phyloP scores from a whole-genome alignment of 768 basidiomycete genomes.

The Tricholoma bakamatsutake region DNA sequence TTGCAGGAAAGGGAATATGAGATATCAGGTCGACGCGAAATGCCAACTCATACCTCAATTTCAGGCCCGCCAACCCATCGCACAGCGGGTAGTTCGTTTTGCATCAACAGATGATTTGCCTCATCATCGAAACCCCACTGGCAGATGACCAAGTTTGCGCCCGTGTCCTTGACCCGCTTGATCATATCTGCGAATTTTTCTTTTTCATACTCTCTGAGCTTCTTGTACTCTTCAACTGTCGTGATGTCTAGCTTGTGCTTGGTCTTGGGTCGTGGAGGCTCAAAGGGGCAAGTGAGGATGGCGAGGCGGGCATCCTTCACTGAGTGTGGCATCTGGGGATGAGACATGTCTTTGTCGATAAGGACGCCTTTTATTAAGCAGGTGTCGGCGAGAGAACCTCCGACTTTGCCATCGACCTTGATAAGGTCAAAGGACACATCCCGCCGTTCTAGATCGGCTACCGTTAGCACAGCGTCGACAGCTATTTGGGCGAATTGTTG shows the following conservation, averaged over 20 bases:
- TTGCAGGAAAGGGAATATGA: constrained; percentile 24
- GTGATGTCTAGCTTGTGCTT: constrained; percentile 99
- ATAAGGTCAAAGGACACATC: constrained; percentile 98
- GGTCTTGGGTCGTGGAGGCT: constrained; percentile 97
- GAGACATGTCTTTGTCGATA: constrained; percentile 99
- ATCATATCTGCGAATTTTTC: constrained; percentile 98
- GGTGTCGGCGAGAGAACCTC: constrained; percentile 93
- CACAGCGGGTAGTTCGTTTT: constrained; percentile 95
- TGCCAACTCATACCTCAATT: constrained; percentile 67
- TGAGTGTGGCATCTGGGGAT: constrained; percentile 92
- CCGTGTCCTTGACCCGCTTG: constrained; percentile 90
- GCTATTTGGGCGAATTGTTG: constrained; percentile 96
- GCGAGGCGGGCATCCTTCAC: constrained; percentile 90
- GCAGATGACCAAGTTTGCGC: constrained; percentile 97
- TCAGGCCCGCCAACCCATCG: constrained; percentile 99
- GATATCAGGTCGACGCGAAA: background rate
- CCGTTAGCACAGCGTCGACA: constrained; percentile 91
- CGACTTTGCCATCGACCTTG: constrained; percentile 99
- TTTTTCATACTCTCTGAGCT: constrained; percentile 90
- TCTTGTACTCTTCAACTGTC: constrained; percentile 93
- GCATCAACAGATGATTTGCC: constrained; percentile 96
- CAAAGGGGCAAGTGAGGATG: constrained; percentile 98
- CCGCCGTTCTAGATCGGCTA: constrained; percentile 90
- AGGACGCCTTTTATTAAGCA: constrained; percentile 95
- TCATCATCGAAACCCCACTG: constrained; percentile 99